Evolutionary conservation across 441 rosid genomes (phyloP).

Genomic region (Erodium texanum): DNA sequence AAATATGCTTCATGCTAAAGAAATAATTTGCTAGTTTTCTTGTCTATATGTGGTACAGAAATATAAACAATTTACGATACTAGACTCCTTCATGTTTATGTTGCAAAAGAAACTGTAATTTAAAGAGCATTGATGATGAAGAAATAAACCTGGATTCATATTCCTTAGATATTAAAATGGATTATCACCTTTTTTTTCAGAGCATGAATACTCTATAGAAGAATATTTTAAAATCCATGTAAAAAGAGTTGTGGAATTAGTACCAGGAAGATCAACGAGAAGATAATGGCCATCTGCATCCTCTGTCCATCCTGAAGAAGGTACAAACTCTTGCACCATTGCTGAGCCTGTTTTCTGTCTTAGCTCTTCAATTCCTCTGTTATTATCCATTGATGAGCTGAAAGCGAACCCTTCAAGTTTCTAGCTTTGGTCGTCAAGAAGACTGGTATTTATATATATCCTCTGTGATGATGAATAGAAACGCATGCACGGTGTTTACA

Average conservation of each 20-base stretch:
- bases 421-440: not conserved
- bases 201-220: no score
- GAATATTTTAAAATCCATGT: not conserved
- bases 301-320: conserved; percentile 42
- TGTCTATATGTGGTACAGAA: not conserved
- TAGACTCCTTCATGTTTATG: not conserved
- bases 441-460: no score
- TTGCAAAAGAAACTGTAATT: not conserved
- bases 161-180: not conserved
- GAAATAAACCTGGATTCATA: not conserved
- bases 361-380: conserved; percentile 10
- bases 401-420: not conserved
- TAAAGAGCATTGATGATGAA: not conserved
- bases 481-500: no score
- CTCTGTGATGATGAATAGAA: no score
- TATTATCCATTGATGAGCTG: conserved; percentile 21
- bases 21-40: not conserved
- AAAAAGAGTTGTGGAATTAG: not conserved
- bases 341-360: conserved; percentile 11
- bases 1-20: not conserved
- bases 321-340: conserved; percentile 22
- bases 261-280: conserved; percentile 56
- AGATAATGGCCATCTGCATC: conserved; percentile 33
- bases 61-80: not conserved
- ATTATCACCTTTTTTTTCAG: not conserved